Evolutionary conservation across 495 filamentous ascomycete genomes (phyloP).

Genomic region (Penicillium longicatenatum): DNA sequence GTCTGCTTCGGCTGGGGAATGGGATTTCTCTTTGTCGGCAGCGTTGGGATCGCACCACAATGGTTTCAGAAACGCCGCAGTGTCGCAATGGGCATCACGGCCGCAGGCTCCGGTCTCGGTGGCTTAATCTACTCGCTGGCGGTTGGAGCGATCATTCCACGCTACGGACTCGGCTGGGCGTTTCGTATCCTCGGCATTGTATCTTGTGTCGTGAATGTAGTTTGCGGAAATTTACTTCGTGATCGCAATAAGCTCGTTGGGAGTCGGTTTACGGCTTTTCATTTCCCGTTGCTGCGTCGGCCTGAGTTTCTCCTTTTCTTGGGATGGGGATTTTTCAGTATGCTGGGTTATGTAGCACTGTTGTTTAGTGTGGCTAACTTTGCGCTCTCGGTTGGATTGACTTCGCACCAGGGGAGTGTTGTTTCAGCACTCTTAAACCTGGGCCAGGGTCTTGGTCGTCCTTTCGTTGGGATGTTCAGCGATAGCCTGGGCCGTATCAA

Average conservation of each 20-base stretch:
- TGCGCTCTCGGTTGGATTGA: conserved; percentile 65
- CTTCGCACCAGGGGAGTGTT: conserved; percentile 65
- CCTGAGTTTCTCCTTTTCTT: conserved; percentile 65
- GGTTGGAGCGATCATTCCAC: conserved; percentile 56
- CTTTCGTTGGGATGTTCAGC: conserved; percentile 71
- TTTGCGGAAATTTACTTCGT: conserved; percentile 61
- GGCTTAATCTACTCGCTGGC: conserved; percentile 63
- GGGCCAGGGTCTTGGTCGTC: conserved; percentile 68
- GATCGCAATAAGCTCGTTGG: conserved; percentile 73
- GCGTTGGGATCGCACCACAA: conserved; percentile 70
- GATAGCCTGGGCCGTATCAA: conserved; percentile 75
- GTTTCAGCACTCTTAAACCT: conserved; percentile 74
- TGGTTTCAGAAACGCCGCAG: conserved; percentile 74
- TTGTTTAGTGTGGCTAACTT: conserved; percentile 79
- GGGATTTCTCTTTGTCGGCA: conserved; percentile 75
- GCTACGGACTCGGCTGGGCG: conserved; percentile 66
- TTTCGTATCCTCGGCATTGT: conserved; percentile 72
- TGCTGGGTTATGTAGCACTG: conserved; percentile 76
- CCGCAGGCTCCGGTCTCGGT: conserved; percentile 74
- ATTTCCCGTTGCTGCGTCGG: conserved; percentile 60
- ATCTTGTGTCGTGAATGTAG: conserved; percentile 63
- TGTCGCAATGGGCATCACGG: conserved; percentile 72
- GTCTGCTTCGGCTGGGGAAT: conserved; percentile 74
- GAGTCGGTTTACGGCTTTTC: conserved; percentile 62
- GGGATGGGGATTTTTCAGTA: conserved; percentile 67